Percentiles rank a stretch among this genome's conserved stretches.
phyloP scores from a whole-genome alignment of 768 basidiomycete genomes.

The Kwoniella heveanensis region DNA sequence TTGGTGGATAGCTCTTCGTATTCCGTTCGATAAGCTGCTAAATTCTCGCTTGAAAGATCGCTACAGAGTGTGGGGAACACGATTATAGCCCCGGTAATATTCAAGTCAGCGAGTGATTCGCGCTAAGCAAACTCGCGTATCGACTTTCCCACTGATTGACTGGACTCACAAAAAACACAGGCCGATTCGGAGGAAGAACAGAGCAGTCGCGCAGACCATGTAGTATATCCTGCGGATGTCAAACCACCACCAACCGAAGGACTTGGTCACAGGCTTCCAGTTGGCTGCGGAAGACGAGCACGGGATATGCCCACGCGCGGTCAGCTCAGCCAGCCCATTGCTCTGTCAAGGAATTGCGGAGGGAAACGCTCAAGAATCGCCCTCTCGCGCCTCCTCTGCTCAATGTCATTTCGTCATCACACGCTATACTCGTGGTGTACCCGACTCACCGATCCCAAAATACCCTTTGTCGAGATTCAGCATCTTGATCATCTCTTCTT shows the following conservation, averaged over 20 bases:
- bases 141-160: no score
- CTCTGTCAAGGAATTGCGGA: no score
- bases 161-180: constrained; percentile 27
- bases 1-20: constrained; percentile 5
- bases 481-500: constrained; percentile 20
- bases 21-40: constrained; percentile 16
- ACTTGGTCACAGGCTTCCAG: constrained; percentile 17
- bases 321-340: no score
- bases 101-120: no score
- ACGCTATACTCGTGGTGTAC: no score
- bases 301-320: no score
- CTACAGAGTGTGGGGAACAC: no score
- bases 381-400: no score
- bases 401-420: no score
- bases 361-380: background rate
- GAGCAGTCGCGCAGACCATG: constrained; percentile 14
- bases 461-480: constrained; percentile 19
- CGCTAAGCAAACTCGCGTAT: no score
- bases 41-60: constrained; percentile 8
- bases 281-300: constrained; percentile 7
- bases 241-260: constrained; percentile 28
- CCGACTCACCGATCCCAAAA: constrained; percentile 15
- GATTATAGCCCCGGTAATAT: no score
- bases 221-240: constrained; percentile 20
- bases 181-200: constrained; percentile 17